phyloP scores from a whole-genome alignment of 164 flowering plant species.

The Piper betle region DNA sequence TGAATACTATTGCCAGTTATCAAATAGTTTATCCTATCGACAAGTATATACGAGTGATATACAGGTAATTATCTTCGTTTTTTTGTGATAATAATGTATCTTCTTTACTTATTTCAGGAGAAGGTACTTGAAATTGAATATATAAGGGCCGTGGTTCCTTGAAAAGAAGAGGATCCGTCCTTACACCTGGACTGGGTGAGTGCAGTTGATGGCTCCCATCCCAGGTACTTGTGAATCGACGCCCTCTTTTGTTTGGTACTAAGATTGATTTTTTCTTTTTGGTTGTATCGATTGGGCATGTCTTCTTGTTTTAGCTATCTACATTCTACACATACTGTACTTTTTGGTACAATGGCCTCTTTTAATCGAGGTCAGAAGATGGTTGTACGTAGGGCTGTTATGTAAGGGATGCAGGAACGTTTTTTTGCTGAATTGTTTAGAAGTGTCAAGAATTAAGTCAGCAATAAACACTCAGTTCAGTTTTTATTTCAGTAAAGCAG shows the following conservation, averaged over 20 bases:
- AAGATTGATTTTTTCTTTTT: not conserved
- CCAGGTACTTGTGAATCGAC: constrained; percentile 32
- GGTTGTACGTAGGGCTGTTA: too few species aligned
- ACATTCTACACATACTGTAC: too few species aligned
- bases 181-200: constrained; percentile 95
- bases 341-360: too few species aligned
- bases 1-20: too few species aligned
- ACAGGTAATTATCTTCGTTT: not conserved
- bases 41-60: too few species aligned
- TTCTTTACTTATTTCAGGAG: constrained; percentile 42
- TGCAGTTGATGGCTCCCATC: constrained; percentile 78
- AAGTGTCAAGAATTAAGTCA: too few species aligned
- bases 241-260: not conserved
- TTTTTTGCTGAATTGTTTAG: too few species aligned
- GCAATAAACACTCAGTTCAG: too few species aligned
- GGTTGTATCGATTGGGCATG: not conserved
- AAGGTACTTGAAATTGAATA: constrained; percentile 81
- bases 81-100: not conserved
- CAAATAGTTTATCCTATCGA: too few species aligned
- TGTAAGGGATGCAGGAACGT: too few species aligned
- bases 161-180: constrained; percentile 69
- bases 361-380: too few species aligned
- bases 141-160: constrained; percentile 66
- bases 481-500: not conserved
- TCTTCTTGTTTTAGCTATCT: too few species aligned